These are phyloP conservation scores for Linanthus parryae DNA, from an alignment of 148 eudicot genomes.

Conservation along the genomic window DNA sequence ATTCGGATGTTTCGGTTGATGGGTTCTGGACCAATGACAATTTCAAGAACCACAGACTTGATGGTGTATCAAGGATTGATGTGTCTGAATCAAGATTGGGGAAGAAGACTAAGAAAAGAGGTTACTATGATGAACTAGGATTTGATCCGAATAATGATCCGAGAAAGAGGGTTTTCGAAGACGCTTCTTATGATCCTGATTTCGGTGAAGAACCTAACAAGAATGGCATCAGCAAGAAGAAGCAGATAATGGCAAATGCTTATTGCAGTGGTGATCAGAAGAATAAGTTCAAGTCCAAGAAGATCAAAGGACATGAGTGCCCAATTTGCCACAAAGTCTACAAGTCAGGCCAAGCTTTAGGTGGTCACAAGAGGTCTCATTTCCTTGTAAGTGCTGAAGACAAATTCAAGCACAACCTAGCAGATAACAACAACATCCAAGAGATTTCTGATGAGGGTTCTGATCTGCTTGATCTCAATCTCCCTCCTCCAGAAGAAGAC, in stretches of 20 bases:
- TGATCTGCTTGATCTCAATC: conserved; percentile 69
- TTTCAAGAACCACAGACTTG: conserved; percentile 19
- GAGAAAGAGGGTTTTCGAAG: conserved; percentile 20
- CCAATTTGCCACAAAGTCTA: conserved; percentile 71
- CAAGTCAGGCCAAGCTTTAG: conserved; percentile 92
- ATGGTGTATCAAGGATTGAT: conserved; percentile 22
- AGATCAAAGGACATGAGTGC: conserved; percentile 63
- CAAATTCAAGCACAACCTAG: conserved; percentile 10
- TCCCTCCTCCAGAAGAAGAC: conserved; percentile 66
- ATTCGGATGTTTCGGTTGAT: conserved; percentile 74
- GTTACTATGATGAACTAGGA: conserved; percentile 5
- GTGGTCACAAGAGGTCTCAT: conserved; percentile 96
- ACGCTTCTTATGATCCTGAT: conserved; percentile 15
- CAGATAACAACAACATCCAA: conserved; percentile 11
- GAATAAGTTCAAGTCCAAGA: conserved; percentile 34
- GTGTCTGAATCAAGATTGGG: neutral
- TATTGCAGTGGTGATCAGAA: conserved; percentile 12
- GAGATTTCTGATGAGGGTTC: too few species aligned
- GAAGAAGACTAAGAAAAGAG: conserved; percentile 7
- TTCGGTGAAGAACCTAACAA: conserved; percentile 17
- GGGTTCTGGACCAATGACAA: conserved; percentile 29
- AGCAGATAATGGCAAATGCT: conserved; percentile 8
- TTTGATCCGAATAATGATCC: conserved; percentile 15
- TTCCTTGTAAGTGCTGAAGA: conserved; percentile 35
- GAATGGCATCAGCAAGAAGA: conserved; percentile 9